Evolutionary conservation across 352 stramenopile species (phyloP), one percentile per base, ranked within the genome.

Genomic region (Pythium biforme): DNA sequence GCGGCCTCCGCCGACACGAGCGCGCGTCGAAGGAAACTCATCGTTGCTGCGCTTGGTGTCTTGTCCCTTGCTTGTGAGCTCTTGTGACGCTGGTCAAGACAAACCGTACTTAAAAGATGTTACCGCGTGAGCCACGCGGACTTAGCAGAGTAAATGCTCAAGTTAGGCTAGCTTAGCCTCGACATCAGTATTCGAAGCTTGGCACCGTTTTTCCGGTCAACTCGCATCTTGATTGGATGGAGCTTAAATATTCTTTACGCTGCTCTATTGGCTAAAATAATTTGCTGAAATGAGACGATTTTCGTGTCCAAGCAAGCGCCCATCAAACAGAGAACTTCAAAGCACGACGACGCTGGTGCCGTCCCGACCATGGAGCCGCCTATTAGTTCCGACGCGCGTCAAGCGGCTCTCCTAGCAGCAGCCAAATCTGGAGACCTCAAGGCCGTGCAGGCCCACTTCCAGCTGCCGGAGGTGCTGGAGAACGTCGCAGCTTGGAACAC

Each of bases 1-100:
- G 79, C 79, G 26, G 85, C 76, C 73, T 94, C 83, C 63, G 89
- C 72, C 20, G 85, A 91, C 69, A 80, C 82, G 46, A 92, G 55
- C 65, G 78, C 72, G 55, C 74, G 81, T 11, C 78, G 76, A 59
- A 90, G 74, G 68, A 94, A 86, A 60, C 85, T 88, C 81, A 94
- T 91, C 49, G 55, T 76, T 45, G 37, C 33, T 8, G 25, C 3
- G 8, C 37, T n/a, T 27, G 9, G 10, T 45, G 27, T 52, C 43
- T 15, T 63, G 49, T 50, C 31, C 39, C 4, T 41, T 19, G 20
- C 43, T 2, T 33, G 22, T 23, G 40, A 14, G 45, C 52, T 17
- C 23, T 23, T 53, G 47, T 55, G 54, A 62, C 50, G 47, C 50
- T n/a, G 31, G 43, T 59, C 54, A 69, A 39, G 31, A n/a, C 19